Base-by-base conservation (phyloP, 2,329 filamentous ascomycete species). In the Cordyceps fumosorosea region DNA sequence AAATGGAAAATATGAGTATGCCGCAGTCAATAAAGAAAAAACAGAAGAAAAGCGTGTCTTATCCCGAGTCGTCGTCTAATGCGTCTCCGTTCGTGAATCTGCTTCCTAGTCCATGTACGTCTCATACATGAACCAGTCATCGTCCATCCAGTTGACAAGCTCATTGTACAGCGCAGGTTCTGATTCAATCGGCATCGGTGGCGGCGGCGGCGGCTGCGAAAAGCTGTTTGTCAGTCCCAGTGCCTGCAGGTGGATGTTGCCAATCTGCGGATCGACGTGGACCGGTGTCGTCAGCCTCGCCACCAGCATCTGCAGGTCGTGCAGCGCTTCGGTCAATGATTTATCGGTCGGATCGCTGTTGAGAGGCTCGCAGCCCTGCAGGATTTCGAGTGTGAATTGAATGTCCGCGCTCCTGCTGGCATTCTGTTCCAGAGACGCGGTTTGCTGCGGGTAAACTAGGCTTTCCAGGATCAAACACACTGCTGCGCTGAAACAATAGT, bases 401-500 rank as follows among this genome's bases (percentile, higher is more conserved):
- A 81, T 71, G 47, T 76, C 74, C 52, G 68, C 51, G 64, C 63
- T 59, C 71, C 72, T 42, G 63, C 68, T 56, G 66, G 69, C 53
- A 24, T 64, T 63, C 37, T 66, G 63, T 20, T 66, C 42, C 32
- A 57, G 52, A 26, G 37, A 53, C 53, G 26, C 48, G 6, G 67
- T 65, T 12, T 71, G 65, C 34, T 73, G 70, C 24, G 72, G 69
- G 47, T 73, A 73, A 3, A 80, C 70, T 26, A 81, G 72, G 63
- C 77, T 74, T 63, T 78, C 74, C 59, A 83, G 72, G 60, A 80
- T 74, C 37, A 83, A 72, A 20, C 81, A 73, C 44, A 81, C 73
- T 61, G 79, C 77, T 3, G 80, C 78, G 67, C 80, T 81, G 71
- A 82, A 81, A 45, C 81, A 73, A 65, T 77, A 75, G 69, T 82